phyloP scores from a whole-genome alignment of 2,329 filamentous ascomycete genomes.

The Aureobasidium sp. region DNA sequence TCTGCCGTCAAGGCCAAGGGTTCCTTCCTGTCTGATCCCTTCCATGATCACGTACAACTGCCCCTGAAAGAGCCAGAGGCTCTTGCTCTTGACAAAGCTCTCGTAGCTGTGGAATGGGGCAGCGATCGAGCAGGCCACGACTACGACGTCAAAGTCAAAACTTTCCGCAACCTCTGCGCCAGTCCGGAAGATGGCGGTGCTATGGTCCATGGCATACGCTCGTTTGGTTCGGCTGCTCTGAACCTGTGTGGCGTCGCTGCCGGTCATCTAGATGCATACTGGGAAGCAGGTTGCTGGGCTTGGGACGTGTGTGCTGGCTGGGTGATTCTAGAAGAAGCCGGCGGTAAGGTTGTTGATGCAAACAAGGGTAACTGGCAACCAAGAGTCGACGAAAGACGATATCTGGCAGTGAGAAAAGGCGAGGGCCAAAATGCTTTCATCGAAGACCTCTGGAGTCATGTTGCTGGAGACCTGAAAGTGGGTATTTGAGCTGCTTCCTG shows the following conservation, averaged over 20 bases:
- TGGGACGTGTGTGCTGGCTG: constrained; percentile 82
- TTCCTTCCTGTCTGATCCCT: constrained; percentile 42
- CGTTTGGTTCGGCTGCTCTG: constrained; percentile 64
- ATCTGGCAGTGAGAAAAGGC: constrained; percentile 42
- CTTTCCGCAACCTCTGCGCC: constrained; percentile 51
- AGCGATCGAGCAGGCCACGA: constrained; percentile 59
- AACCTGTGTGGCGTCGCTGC: constrained; percentile 68
- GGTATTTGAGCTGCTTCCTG: constrained; percentile 19
- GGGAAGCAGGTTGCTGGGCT: constrained; percentile 78
- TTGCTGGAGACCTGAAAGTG: constrained; percentile 40
- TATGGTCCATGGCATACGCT: constrained; percentile 71
- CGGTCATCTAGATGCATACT: constrained; percentile 66
- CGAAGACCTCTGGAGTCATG: constrained; percentile 43
- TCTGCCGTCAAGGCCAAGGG: constrained; percentile 62
- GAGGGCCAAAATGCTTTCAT: constrained; percentile 40
- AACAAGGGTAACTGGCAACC: constrained; percentile 66
- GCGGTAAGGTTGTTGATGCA: constrained; percentile 63
- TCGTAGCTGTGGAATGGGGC: constrained; percentile 71
- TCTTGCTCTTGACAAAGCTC: constrained; percentile 53
- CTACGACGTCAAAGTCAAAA: constrained; percentile 60
- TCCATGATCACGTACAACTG: constrained; percentile 31
- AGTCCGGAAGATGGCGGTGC: constrained; percentile 56
- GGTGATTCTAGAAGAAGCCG: constrained; percentile 68
- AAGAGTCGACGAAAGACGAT: constrained; percentile 50
- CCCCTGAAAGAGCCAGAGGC: constrained; percentile 46